A percentile compares a stretch with the other conserved stretches of the same genome.
Conservation (phyloP, 73 alveolate genomes). For the Uronychia binucleata region DNA sequence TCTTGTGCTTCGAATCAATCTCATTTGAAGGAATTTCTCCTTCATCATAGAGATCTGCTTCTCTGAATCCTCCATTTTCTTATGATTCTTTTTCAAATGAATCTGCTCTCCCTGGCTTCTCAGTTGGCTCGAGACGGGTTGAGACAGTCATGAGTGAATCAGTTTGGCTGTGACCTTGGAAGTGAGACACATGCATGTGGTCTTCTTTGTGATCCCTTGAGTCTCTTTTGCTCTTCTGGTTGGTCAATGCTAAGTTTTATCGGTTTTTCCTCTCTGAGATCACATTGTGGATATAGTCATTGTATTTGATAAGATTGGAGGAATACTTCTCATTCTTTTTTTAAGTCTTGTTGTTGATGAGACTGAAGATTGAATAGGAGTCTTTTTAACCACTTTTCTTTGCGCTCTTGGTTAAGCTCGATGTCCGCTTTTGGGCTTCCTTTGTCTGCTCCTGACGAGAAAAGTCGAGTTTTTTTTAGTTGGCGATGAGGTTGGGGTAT, state of each 20-base stretch:
- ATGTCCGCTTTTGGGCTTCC: background rate
- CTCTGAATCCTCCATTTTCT: background rate
- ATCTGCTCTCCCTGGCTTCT: background rate
- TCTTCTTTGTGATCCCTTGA: background rate
- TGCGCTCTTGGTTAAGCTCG: background rate
- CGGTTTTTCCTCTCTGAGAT: constrained; percentile 26
- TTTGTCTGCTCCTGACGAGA: background rate
- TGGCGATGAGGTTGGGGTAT: background rate
- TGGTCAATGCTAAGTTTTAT: background rate
- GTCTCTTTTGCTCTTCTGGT: background rate
- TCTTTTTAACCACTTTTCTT: too few species aligned
- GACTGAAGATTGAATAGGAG: background rate
- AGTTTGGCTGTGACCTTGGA: background rate
- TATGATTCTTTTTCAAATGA: background rate
- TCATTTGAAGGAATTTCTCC: background rate
- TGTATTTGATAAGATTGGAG: constrained; percentile 20
- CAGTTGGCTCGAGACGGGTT: background rate
- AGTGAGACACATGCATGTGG: background rate
- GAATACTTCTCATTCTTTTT: constrained; percentile 22
- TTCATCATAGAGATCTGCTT: background rate
- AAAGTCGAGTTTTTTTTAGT: too few species aligned
- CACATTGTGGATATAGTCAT: constrained; percentile 38
- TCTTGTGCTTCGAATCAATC: background rate
- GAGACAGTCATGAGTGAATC: background rate
- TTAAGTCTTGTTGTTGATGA: background rate